A percentile compares a stretch with the other conserved stretches of the same genome.
Evolutionary conservation across 164 flowering plant genomes (phyloP).

Genomic region (Cinnamomum chago): DNA sequence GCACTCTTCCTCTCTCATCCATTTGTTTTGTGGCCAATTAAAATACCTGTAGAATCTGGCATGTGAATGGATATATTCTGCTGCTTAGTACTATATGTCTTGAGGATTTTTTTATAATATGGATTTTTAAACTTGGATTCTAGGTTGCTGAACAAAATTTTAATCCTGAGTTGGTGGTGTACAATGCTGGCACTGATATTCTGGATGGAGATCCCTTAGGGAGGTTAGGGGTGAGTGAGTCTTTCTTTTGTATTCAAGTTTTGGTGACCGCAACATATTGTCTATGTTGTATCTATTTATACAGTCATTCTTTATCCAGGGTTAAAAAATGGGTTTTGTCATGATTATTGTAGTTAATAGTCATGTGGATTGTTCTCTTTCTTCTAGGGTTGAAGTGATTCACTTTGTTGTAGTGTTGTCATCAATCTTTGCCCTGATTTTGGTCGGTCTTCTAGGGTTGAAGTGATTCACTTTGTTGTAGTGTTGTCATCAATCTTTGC

Average conservation of each 20-base stretch:
- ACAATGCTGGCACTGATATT: constrained; percentile 95
- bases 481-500: background rate
- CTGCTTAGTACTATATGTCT: background rate
- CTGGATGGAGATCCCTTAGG: constrained; percentile 93
- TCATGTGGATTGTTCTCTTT: background rate
- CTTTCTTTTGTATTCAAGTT: background rate
- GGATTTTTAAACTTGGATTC: background rate
- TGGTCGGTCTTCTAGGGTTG: background rate
- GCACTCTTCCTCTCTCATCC: background rate
- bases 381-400: background rate
- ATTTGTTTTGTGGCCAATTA: background rate
- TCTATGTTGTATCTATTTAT: background rate
- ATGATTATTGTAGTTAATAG: background rate
- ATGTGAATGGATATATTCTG: background rate
- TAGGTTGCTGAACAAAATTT: constrained; percentile 61
- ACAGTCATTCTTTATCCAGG: background rate
- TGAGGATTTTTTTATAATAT: background rate
- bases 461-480: background rate
- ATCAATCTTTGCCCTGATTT: too few relatives aligned
- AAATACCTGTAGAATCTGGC: background rate
- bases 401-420: background rate
- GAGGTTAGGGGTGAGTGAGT: constrained; percentile 57
- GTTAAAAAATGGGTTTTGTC: background rate
- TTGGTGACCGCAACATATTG: background rate
- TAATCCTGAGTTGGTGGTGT: constrained; percentile 77